Evolutionary conservation across 2,329 filamentous ascomycete genomes (phyloP).

Genomic region (Ploettnerulaceae sp.): DNA sequence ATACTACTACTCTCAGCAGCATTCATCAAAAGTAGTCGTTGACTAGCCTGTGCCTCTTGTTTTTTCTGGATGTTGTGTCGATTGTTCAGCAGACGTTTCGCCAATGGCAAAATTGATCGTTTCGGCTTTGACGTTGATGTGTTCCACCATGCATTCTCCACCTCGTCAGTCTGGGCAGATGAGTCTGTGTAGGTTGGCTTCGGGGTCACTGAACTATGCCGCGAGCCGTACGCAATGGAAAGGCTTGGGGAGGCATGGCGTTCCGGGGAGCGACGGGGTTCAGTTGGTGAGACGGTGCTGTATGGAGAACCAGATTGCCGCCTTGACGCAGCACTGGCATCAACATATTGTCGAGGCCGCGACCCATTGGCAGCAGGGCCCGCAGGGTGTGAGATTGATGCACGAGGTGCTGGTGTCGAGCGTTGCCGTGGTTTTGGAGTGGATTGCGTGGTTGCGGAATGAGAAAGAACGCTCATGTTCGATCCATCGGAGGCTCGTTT

Average conservation of each 20-base stretch:
- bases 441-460: conserved; percentile 22
- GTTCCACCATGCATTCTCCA: conserved; percentile 33
- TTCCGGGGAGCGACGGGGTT: conserved; percentile 19
- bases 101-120: conserved; percentile 29
- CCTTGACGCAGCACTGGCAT: conserved; percentile 30
- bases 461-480: conserved; percentile 23
- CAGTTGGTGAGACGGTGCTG: conserved; percentile 29
- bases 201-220: conserved; percentile 22
- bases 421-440: conserved; percentile 31
- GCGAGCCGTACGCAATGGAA: conserved; percentile 20
- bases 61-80: conserved; percentile 23
- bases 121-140: conserved; percentile 18
- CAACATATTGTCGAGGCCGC: conserved; percentile 28
- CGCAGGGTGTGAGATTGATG: conserved; percentile 24
- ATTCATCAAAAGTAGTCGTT: conserved; percentile 7
- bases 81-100: conserved; percentile 31
- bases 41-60: conserved; percentile 16
- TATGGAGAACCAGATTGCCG: conserved; percentile 31
- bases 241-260: conserved; percentile 14
- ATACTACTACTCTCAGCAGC: conserved; percentile 13
- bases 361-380: conserved; percentile 19
- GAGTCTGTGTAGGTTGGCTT: conserved; percentile 29
- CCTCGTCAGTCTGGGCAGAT: conserved; percentile 32
- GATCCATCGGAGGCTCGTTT: conserved; percentile 55
- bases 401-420: conserved; percentile 28